Percentiles rank a stretch among this genome's conserved stretches.
Evolutionary conservation across 306 rosid genomes (phyloP).

Genomic region (Vigna hirtella): DNA sequence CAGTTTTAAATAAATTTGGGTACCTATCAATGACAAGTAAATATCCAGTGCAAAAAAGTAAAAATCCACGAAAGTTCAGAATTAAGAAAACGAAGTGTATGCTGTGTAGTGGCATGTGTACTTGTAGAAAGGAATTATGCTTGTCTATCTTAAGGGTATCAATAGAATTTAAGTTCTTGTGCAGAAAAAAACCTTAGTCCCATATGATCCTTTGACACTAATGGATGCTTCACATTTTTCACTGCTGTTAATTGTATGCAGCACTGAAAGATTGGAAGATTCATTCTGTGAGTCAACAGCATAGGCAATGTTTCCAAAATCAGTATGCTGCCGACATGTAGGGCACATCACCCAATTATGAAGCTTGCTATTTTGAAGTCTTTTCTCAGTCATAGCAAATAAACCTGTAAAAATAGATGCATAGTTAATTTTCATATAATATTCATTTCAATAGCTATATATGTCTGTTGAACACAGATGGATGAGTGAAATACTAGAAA

Average conservation of each 20-base stretch:
- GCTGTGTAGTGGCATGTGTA: not conserved
- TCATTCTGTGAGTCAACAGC: constrained; percentile 75
- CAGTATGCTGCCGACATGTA: constrained; percentile 91
- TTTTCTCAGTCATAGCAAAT: constrained; percentile 81
- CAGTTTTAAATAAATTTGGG: no score
- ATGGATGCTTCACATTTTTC: constrained; percentile 69
- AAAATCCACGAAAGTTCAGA: constrained; percentile 7
- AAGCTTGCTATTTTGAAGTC: constrained; percentile 57
- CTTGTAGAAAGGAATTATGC: constrained; percentile 10
- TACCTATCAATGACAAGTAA: not conserved
- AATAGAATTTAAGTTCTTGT: constrained; percentile 16
- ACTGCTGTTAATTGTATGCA: constrained; percentile 49
- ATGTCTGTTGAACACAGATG: constrained; percentile 16
- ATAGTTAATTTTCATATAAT: constrained; percentile 24
- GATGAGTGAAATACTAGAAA: constrained; percentile 21
- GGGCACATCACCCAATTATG: constrained; percentile 95
- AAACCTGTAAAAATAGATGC: constrained; percentile 65
- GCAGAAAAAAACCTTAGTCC: constrained; percentile 76
- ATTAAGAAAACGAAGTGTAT: constrained; percentile 24
- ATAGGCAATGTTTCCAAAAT: constrained; percentile 86
- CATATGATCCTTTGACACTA: constrained; percentile 84
- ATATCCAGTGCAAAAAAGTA: not conserved
- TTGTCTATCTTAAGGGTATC: constrained; percentile 34
- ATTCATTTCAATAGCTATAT: constrained; percentile 25
- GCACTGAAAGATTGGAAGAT: constrained; percentile 56